Evolutionary conservation across 192 early-diverging fungal genomes (phyloP), one percentile per base, ranked within the genome.

Genomic region (Umbelopsis sp.): DNA sequence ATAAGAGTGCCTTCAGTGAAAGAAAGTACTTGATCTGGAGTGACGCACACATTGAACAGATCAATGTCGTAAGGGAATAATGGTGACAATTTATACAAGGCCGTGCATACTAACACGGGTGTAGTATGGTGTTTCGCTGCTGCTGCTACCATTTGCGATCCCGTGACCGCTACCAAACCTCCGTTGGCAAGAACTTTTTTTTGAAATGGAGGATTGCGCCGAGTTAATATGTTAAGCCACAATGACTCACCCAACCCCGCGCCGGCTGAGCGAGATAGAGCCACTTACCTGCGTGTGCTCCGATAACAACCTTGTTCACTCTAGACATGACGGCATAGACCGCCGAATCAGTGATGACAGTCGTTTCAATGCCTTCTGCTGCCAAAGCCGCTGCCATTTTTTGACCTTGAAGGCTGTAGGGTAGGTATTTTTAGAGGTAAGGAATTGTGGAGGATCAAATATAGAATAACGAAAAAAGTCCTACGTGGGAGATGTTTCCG

Each of bases 301-400:
- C 95, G 34, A 97, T 78, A 70, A 98, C 92, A 31, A 99, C 96
- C 80, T 97, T 99, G 87, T 97, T 97, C 24, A 97, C 96, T 53
- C 97, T 88, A 43, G 96, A 91, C 97, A 99, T 99, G 65, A 97
- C 91, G 11, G 95, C 96, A 89, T 96, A 97, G 21, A 96, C 90
- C 0, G 97, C 95, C 20, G 95, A 91, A 74, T 99, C 97, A 0
- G 93, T 84, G 29, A 99, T 94, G 10, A 97, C 88, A 0, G 93
- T 95, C 1, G 94, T 95, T 51, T 96, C 94, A 75, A 99, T 97
- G 3, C 93, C 93, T 8, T 90, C 84, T 25, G 81, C 74, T 6
- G 91, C 83, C 45, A 99, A 83, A 21, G 87, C 83, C 45, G 78
- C 70, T 17, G 95, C 95, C 89, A 93, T 92, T 65, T 89, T 85